These are phyloP conservation scores for Polyplosphaeria fusca DNA, from an alignment of 495 filamentous ascomycete genomes.

Conservation along the genomic window DNA sequence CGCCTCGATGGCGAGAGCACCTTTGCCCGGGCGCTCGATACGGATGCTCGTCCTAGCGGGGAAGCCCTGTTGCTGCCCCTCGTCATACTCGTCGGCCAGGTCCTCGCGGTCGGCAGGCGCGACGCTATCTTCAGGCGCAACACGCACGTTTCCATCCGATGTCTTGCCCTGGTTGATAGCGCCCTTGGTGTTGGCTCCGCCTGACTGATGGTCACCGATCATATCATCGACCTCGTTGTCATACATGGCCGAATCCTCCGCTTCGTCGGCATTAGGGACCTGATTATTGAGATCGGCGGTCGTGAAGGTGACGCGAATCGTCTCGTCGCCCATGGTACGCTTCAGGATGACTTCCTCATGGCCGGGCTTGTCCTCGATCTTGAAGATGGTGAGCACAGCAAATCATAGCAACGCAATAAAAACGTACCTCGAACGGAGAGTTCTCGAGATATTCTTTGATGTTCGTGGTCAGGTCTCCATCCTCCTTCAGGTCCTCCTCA, in stretches of 20 bases:
- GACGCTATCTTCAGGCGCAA: constrained; percentile 57
- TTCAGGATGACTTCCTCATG: constrained; percentile 83
- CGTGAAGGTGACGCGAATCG: constrained; percentile 90
- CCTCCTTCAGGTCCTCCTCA: constrained; percentile 55
- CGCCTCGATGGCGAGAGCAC: constrained; percentile 83
- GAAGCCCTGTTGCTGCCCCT: constrained; percentile 53
- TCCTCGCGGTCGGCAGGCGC: constrained; percentile 57
- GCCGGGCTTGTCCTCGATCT: constrained; percentile 75
- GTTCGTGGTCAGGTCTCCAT: constrained; percentile 56
- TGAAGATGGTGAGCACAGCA: neutral
- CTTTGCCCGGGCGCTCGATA: constrained; percentile 76
- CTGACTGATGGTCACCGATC: constrained; percentile 43
- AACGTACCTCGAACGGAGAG: constrained; percentile 53
- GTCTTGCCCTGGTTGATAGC: constrained; percentile 52
- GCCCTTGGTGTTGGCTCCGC: constrained; percentile 54
- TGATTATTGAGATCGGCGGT: constrained; percentile 79
- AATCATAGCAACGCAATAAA: neutral
- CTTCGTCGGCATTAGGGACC: constrained; percentile 48
- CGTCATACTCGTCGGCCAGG: constrained; percentile 42
- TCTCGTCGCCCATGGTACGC: constrained; percentile 82
- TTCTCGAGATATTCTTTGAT: constrained; percentile 73
- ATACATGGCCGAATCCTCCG: constrained; percentile 43
- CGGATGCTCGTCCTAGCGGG: constrained; percentile 82
- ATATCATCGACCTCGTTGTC: constrained; percentile 36
- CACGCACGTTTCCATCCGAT: constrained; percentile 49